Percentiles rank a stretch among this genome's conserved stretches.
These are phyloP conservation scores for Metarhizium guizhouense DNA, from an alignment of 2,329 filamentous ascomycete species.

Conservation along the genomic window DNA sequence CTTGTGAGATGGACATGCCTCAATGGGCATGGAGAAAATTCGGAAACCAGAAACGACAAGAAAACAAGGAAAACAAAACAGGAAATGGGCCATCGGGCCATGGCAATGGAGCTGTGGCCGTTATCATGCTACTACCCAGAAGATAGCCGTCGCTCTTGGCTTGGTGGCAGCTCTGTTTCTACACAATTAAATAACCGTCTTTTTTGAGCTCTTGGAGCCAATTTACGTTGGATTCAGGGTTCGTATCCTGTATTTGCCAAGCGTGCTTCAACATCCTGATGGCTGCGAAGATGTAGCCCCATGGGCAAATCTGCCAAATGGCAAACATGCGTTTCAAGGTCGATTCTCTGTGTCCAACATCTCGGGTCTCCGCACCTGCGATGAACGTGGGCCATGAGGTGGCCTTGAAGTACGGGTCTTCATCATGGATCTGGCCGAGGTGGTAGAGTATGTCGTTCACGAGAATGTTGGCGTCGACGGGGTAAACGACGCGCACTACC, in stretches of 20 bases:
- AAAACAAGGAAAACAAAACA: neutral
- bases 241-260: conserved; percentile 33
- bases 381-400: conserved; percentile 53
- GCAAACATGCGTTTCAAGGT: conserved; percentile 37
- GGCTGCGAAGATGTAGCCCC: conserved; percentile 41
- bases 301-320: conserved; percentile 37
- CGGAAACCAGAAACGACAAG: neutral
- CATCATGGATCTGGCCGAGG: conserved; percentile 36
- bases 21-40: neutral
- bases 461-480: conserved; percentile 34
- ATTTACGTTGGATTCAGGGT: conserved; percentile 16
- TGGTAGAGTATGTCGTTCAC: conserved; percentile 42
- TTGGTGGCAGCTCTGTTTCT: neutral
- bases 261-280: conserved; percentile 40
- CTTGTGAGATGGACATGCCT: neutral
- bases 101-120: neutral
- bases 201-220: conserved; percentile 35
- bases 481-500: conserved; percentile 23
- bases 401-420: conserved; percentile 47
- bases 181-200: conserved; percentile 39
- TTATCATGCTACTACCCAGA: neutral
- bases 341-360: conserved; percentile 38
- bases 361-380: conserved; percentile 44
- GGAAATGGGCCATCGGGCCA: neutral
- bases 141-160: neutral